Percentiles rank a stretch among this genome's conserved stretches.
These are phyloP conservation scores for Mucor mucedo DNA, from an alignment of 371 early-diverging fungal species.

Conservation along the genomic window DNA sequence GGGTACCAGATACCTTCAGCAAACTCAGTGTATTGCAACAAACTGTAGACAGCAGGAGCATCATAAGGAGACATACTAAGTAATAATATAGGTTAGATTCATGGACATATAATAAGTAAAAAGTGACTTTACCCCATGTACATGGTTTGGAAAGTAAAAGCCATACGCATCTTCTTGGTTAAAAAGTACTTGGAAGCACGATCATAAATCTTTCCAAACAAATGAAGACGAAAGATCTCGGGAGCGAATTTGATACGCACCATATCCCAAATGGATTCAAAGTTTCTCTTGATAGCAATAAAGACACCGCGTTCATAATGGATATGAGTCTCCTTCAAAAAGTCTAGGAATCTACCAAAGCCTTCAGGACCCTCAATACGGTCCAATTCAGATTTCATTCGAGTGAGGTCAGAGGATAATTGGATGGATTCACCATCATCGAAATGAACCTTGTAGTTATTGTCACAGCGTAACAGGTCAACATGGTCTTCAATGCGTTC, in stretches of 20 bases:
- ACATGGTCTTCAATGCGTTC: constrained; percentile 56
- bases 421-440: constrained; percentile 58
- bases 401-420: constrained; percentile 56
- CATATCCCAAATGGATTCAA: constrained; percentile 57
- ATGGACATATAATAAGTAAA: not conserved
- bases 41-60: constrained; percentile 67
- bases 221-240: constrained; percentile 52
- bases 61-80: constrained; percentile 71
- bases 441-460: constrained; percentile 68
- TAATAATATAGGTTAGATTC: not conserved
- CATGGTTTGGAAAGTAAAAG: constrained; percentile 70
- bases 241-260: constrained; percentile 47
- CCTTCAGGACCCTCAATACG: constrained; percentile 54
- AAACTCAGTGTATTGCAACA: constrained; percentile 67
- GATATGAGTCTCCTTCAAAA: constrained; percentile 54
- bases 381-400: constrained; percentile 61
- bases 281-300: constrained; percentile 60
- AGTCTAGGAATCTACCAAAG: constrained; percentile 53
- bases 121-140: constrained; percentile 54
- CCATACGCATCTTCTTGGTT: constrained; percentile 66
- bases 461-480: constrained; percentile 59
- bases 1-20: constrained; percentile 74
- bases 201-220: constrained; percentile 56
- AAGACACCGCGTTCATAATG: constrained; percentile 58
- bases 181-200: constrained; percentile 57